Evolutionary conservation across 1,139 yeast species (phyloP).

Genomic region (Tardiomyces digboiensis): DNA sequence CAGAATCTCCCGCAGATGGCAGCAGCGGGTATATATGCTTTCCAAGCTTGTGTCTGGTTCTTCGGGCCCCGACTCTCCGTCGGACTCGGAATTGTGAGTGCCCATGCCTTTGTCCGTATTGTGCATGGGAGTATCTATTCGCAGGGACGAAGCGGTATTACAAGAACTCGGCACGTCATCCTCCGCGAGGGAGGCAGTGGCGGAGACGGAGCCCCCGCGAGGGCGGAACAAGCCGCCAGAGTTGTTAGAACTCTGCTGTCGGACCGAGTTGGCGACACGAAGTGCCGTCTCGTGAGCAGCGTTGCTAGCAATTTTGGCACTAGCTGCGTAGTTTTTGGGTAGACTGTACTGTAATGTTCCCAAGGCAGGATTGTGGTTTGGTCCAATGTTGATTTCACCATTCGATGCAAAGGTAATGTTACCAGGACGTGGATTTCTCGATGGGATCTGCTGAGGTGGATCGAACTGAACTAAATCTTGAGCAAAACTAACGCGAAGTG

Average conservation of each 20-base stretch:
- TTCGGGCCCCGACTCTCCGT: slow-evolving; percentile 12
- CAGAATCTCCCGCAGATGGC: slow-evolving; percentile 83
- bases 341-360: slow-evolving; percentile 24
- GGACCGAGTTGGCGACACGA: slow-evolving; percentile 16
- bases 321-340: slow-evolving; percentile 17
- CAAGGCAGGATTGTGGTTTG: slow-evolving; percentile 26
- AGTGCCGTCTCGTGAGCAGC: slow-evolving; percentile 25
- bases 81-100: slow-evolving; percentile 25
- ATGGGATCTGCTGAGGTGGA: slow-evolving; percentile 95
- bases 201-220: slow-evolving; percentile 4
- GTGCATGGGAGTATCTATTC: slow-evolving; percentile 18
- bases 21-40: slow-evolving; percentile 78
- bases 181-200: slow-evolving; percentile 3
- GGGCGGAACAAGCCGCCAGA: slow-evolving; percentile 1
- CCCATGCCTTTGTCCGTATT: slow-evolving; percentile 8
- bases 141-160: slow-evolving; percentile 4
- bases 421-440: slow-evolving; percentile 73
- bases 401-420: slow-evolving; percentile 46
- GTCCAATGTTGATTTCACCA: slow-evolving; percentile 21
- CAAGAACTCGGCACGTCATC: slow-evolving; percentile 14
- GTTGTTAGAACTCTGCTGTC: not conserved
- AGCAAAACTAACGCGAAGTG: slow-evolving; percentile 54
- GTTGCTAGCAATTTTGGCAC: slow-evolving; percentile 18
- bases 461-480: slow-evolving; percentile 58
- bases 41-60: slow-evolving; percentile 36